Conservation (phyloP, 2,329 filamentous ascomycete genomes). For the Stemphylium beticola region DNA sequence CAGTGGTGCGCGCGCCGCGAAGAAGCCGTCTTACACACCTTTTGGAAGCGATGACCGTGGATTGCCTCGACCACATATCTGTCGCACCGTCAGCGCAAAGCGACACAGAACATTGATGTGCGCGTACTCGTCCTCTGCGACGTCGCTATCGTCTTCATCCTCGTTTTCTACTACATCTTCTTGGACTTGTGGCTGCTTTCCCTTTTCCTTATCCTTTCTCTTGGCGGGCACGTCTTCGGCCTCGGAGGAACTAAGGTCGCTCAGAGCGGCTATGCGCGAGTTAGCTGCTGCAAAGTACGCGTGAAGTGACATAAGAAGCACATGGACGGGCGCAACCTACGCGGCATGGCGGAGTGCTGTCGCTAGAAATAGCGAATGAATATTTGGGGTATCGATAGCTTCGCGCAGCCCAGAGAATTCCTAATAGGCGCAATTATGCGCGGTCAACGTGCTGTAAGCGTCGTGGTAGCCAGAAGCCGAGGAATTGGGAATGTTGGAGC, state of each 20-base stretch:
- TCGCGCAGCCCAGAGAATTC: slow-evolving; percentile 2
- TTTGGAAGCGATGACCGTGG: slow-evolving; percentile 64
- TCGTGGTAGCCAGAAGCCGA: slow-evolving; percentile 1
- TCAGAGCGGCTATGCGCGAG: slow-evolving; percentile 45
- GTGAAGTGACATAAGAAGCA: neutral
- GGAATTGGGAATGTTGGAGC: slow-evolving; percentile 10
- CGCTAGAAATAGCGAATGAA: slow-evolving; percentile 12
- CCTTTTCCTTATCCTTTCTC: slow-evolving; percentile 27
- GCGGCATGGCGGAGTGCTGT: slow-evolving; percentile 39
- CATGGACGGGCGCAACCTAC: slow-evolving; percentile 34
- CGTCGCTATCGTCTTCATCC: slow-evolving; percentile 44
- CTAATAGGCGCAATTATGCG: slow-evolving; percentile 17
- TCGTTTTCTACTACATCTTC: slow-evolving; percentile 26
- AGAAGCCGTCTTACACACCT: slow-evolving; percentile 37
- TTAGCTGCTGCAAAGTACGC: slow-evolving; percentile 23
- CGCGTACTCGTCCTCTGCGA: slow-evolving; percentile 51
- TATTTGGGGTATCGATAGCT: neutral
- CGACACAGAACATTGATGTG: slow-evolving; percentile 34
- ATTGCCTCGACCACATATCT: slow-evolving; percentile 81
- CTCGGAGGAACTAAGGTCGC: slow-evolving; percentile 47
- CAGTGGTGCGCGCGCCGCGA: slow-evolving; percentile 8
- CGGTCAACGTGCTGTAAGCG: slow-evolving; percentile 6
- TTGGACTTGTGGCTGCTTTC: slow-evolving; percentile 2
- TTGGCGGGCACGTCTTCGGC: slow-evolving; percentile 39
- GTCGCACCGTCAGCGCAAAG: slow-evolving; percentile 33